Percentiles rank a stretch among this genome's conserved stretches.
Evolutionary conservation across 192 early-diverging fungal species (phyloP).

Genomic region (Linnemannia zychae): DNA sequence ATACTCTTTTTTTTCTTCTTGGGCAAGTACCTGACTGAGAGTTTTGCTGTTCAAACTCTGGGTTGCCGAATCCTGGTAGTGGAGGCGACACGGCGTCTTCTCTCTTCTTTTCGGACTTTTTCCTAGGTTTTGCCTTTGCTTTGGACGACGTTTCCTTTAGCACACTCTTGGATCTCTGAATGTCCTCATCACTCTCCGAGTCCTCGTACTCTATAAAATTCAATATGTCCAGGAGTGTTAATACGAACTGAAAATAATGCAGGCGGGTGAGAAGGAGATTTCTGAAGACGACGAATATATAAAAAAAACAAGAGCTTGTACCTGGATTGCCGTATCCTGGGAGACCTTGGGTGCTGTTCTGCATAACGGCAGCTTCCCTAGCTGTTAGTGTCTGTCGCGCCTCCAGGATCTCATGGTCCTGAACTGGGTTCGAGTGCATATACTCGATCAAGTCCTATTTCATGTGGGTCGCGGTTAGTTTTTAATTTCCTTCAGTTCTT

Average conservation of each 20-base stretch:
- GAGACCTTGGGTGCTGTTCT: slow-evolving; percentile 32
- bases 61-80: slow-evolving; percentile 52
- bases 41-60: slow-evolving; percentile 26
- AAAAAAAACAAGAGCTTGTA: background rate
- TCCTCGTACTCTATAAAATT: slow-evolving; percentile 33
- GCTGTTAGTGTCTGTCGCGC: slow-evolving; percentile 1
- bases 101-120: slow-evolving; percentile 2
- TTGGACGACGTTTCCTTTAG: background rate
- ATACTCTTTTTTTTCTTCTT: too few relatives aligned
- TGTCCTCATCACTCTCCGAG: slow-evolving; percentile 30
- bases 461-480: background rate
- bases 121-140: background rate
- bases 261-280: background rate
- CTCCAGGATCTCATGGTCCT: slow-evolving; percentile 9
- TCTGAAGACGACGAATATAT: background rate
- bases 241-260: background rate
- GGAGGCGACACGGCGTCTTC: slow-evolving; percentile 21
- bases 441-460: slow-evolving; percentile 46
- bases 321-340: slow-evolving; percentile 48
- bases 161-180: background rate
- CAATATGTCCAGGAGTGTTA: background rate
- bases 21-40: slow-evolving; percentile 15
- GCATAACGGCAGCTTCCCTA: slow-evolving; percentile 28
- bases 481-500: background rate
- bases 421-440: slow-evolving; percentile 53